phyloP scores from a whole-genome alignment of 2,329 filamentous ascomycete species.

The Gnomoniopsis sp. region DNA sequence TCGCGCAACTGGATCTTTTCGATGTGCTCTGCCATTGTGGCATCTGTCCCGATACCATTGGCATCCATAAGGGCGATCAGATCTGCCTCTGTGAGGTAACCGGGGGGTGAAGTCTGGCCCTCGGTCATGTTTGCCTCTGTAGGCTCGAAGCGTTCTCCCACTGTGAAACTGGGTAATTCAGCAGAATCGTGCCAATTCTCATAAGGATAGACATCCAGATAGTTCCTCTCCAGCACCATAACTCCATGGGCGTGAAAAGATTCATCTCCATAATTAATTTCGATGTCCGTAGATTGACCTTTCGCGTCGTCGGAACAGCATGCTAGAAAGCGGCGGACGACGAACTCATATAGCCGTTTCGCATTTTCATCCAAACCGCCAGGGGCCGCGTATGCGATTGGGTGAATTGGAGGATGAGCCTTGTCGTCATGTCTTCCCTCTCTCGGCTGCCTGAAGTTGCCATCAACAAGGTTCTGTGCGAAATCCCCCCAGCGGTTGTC shows the following conservation, averaged over 20 bases:
- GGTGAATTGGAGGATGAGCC: constrained; percentile 95
- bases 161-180: constrained; percentile 72
- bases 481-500: constrained; percentile 77
- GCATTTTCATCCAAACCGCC: constrained; percentile 64
- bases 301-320: constrained; percentile 94
- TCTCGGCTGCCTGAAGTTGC: constrained; percentile 77
- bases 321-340: constrained; percentile 85
- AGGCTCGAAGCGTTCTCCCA: constrained; percentile 81
- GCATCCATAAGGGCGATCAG: constrained; percentile 96
- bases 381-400: constrained; percentile 76
- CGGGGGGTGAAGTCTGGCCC: constrained; percentile 82
- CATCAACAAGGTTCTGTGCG: constrained; percentile 70
- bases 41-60: constrained; percentile 96
- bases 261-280: constrained; percentile 81
- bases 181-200: constrained; percentile 93
- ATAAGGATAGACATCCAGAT: constrained; percentile 92
- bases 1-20: constrained; percentile 87
- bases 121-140: constrained; percentile 86
- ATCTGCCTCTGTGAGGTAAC: constrained; percentile 90
- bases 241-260: constrained; percentile 79
- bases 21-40: constrained; percentile 98
- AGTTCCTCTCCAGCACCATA: constrained; percentile 83
- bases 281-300: constrained; percentile 80
- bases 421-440: constrained; percentile 89
- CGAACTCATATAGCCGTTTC: constrained; percentile 83